Percentiles rank a stretch among this genome's conserved stretches.
Conservation (phyloP, 495 filamentous ascomycete species). For the Alectoria sarmentosa region DNA sequence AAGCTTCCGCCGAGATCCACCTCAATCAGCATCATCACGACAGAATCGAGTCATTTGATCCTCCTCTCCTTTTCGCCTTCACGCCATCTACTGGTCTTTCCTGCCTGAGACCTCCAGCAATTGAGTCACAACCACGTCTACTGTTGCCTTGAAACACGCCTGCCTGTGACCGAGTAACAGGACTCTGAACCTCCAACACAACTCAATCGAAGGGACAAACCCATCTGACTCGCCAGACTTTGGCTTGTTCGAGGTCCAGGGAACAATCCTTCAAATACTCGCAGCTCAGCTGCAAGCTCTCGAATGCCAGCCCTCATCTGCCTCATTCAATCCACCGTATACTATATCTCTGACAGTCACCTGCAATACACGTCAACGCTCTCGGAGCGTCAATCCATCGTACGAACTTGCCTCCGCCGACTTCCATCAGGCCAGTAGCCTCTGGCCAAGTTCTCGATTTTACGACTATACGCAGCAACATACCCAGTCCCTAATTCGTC, state of each 20-base stretch:
- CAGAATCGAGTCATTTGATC: slow-evolving; percentile 15
- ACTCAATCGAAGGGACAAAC: background rate
- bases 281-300: background rate
- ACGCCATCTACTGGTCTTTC: background rate
- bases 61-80: slow-evolving; percentile 1
- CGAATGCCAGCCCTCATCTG: slow-evolving; percentile 1
- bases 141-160: slow-evolving; percentile 10
- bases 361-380: background rate
- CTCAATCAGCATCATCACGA: background rate
- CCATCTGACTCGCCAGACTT: background rate
- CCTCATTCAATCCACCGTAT: slow-evolving; percentile 13
- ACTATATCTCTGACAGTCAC: slow-evolving; percentile 2
- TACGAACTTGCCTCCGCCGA: background rate
- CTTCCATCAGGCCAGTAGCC: slow-evolving; percentile 11
- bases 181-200: background rate
- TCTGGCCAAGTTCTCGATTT: slow-evolving; percentile 16
- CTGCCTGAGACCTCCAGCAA: background rate
- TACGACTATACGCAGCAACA: slow-evolving; percentile 50
- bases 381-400: slow-evolving; percentile 1
- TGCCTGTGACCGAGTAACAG: slow-evolving; percentile 1
- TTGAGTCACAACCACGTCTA: slow-evolving; percentile 10
- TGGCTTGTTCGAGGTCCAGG: too few relatives aligned
- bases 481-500: slow-evolving; percentile 31
- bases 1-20: slow-evolving; percentile 2
- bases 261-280: too few relatives aligned